Evolutionary conservation across 129 eudicot species (phyloP).

Genomic region (Smallanthus sonchifolius): DNA sequence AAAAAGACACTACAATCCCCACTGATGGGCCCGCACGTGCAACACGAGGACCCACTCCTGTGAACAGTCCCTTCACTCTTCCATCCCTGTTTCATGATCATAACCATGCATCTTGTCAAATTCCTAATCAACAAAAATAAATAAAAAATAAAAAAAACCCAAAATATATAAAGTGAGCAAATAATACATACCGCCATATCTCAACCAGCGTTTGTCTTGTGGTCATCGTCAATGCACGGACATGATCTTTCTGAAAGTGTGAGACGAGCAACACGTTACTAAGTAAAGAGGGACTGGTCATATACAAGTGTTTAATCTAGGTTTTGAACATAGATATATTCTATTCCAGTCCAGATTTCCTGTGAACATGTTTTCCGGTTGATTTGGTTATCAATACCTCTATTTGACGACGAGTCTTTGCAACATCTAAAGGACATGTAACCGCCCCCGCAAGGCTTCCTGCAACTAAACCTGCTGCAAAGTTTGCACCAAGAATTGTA

Average conservation of each 20-base stretch:
- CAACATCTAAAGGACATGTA: slow-evolving; percentile 93
- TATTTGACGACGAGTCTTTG: slow-evolving; percentile 85
- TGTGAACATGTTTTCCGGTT: not conserved
- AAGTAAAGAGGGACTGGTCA: not conserved
- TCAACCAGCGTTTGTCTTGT: slow-evolving; percentile 67
- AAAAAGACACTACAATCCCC: slow-evolving; percentile 80
- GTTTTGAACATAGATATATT: too few species aligned
- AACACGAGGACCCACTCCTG: slow-evolving; percentile 78
- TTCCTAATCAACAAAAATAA: not conserved
- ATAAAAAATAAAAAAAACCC: too few species aligned
- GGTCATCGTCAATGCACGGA: slow-evolving; percentile 61
- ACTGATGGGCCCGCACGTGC: slow-evolving; percentile 90
- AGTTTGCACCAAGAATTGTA: slow-evolving; percentile 69
- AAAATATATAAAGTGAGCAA: not conserved
- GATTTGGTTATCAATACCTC: slow-evolving; percentile 47
- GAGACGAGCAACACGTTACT: not conserved
- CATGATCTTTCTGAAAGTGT: slow-evolving; percentile 58
- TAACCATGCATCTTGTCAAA: not conserved
- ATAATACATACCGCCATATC: slow-evolving; percentile 67
- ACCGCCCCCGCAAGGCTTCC: slow-evolving; percentile 80
- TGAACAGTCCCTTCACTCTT: slow-evolving; percentile 69
- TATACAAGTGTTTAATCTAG: too few species aligned
- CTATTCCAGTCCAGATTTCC: not conserved
- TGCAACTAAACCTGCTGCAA: slow-evolving; percentile 81
- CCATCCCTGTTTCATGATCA: slow-evolving; percentile 56